Conservation (phyloP, 1,284 basidiomycete species). For the Hymenochaete sp. region DNA sequence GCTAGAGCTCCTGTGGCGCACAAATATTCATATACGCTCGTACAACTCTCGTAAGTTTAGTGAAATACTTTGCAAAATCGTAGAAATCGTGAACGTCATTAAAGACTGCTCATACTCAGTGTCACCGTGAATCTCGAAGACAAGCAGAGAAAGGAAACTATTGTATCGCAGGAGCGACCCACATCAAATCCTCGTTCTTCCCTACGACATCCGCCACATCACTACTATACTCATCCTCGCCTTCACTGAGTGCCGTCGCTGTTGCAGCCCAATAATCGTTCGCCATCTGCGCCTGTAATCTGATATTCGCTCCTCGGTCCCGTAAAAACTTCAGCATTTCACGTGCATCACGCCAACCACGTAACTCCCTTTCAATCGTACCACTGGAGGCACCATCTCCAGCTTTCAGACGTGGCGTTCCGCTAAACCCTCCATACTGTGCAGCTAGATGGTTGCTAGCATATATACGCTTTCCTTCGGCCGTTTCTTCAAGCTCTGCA, state of each 20-base stretch:
- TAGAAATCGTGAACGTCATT: too few species aligned
- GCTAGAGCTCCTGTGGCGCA: too few species aligned
- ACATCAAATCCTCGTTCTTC: conserved; percentile 29
- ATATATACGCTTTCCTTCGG: conserved; percentile 38
- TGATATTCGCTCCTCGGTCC: conserved; percentile 54
- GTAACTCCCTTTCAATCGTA: conserved; percentile 19
- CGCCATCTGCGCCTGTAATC: conserved; percentile 37
- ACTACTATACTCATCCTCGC: conserved; percentile 38
- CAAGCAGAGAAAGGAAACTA: too few species aligned
- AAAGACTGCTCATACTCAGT: too few species aligned
- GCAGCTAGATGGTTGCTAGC: conserved; percentile 56
- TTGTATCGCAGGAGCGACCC: conserved; percentile 26
- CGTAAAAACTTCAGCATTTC: conserved; percentile 61
- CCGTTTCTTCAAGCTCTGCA: conserved; percentile 48
- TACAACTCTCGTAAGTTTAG: too few species aligned
- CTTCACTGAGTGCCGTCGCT: conserved; percentile 48
- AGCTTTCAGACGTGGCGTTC: conserved; percentile 16
- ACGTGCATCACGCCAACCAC: conserved; percentile 49
- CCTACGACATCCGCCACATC: conserved; percentile 24
- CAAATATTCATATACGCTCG: too few species aligned
- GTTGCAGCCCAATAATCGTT: conserved; percentile 38
- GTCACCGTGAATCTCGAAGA: too few species aligned
- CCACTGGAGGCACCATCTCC: conserved; percentile 10
- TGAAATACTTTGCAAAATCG: too few species aligned
- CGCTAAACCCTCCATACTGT: conserved; percentile 36